Base-by-base conservation (phyloP, 2,329 filamentous ascomycete species). In the Penicillium sp. region DNA sequence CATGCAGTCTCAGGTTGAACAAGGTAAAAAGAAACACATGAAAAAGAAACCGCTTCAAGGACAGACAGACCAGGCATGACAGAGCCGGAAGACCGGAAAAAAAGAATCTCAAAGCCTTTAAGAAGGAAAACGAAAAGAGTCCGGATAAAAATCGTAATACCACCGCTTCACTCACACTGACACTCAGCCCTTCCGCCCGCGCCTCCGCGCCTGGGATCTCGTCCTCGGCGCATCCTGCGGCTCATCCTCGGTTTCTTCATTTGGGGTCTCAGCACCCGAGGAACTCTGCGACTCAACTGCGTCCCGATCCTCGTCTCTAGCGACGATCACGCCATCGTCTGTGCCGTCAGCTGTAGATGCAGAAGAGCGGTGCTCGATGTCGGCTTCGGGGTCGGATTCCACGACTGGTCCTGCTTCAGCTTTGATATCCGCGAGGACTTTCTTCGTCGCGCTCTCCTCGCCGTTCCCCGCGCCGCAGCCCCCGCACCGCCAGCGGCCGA, bases 401-500 rank as follows among this genome's bases (percentile, higher is more conserved):
- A 69, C 66, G 8, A 56, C 55, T 13, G 67, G 47, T 8, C 55
- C 68, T 1, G 66, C 49, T 5, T 66, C 64, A 38, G 68, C 68
- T 58, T 79, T 77, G 23, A 92, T 86, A 70, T 90, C 87, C 48
- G 86, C 85, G 52, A 94, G 82, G 56, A 94, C 89, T 72, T 89
- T 87, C 67, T 87, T 87, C 8, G 88, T 86, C 74, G 94, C 91
- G 64, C 90, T 91, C 69, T 92, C 87, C 70, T 91, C 87, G 0
- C 94, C 94, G 74, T 99, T 99, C 80, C 85, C 85, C 1, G 87
- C 83, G 9, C 90, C 89, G 72, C 95, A 99, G n/a, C 87, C 87
- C 74, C 91, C 90, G 76, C 95, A 99, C 63, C 89, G 88, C 95
- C 95, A 99, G 64, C 84, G 83, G 2, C 94, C 95, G 1, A 99